phyloP scores from a whole-genome alignment of 2,329 filamentous ascomycete genomes.

The Trichoderma sp. region DNA sequence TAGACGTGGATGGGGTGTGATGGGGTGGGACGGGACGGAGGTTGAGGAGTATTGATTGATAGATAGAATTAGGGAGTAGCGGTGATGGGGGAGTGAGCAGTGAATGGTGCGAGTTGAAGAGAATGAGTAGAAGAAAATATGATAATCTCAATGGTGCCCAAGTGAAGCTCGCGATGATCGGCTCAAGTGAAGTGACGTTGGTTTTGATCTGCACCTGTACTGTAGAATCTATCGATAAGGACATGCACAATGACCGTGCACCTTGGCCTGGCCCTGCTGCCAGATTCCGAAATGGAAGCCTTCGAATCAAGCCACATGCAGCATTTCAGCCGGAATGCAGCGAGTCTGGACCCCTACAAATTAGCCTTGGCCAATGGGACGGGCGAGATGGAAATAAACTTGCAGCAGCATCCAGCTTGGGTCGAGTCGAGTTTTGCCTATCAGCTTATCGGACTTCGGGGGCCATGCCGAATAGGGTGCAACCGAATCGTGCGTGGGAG shows the following conservation, averaged over 20 bases:
- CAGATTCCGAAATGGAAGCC: not conserved
- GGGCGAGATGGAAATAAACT: constrained; percentile 1
- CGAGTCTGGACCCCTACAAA: not conserved
- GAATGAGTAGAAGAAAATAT: constrained; percentile 11
- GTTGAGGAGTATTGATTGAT: not conserved
- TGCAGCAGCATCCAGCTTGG: not conserved
- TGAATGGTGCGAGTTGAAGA: not conserved
- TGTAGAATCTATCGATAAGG: not conserved
- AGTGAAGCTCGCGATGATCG: not conserved
- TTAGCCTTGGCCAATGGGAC: not conserved
- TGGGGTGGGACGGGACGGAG: not conserved
- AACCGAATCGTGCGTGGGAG: not conserved
- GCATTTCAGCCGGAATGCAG: constrained; percentile 4
- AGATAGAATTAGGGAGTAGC: not conserved
- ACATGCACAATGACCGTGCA: not conserved
- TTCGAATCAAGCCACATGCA: constrained; percentile 7
- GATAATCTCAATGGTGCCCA: not conserved
- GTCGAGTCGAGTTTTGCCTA: constrained; percentile 6
- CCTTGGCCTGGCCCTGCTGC: not conserved
- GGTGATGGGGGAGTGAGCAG: not conserved
- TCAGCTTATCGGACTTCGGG: constrained; percentile 1
- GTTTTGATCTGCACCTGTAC: not conserved
- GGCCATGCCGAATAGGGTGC: not conserved
- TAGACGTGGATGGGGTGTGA: not conserved
- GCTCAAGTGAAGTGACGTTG: not conserved